Base-by-base conservation (phyloP, 306 rosid genomes). In the Quercus bicolor region DNA sequence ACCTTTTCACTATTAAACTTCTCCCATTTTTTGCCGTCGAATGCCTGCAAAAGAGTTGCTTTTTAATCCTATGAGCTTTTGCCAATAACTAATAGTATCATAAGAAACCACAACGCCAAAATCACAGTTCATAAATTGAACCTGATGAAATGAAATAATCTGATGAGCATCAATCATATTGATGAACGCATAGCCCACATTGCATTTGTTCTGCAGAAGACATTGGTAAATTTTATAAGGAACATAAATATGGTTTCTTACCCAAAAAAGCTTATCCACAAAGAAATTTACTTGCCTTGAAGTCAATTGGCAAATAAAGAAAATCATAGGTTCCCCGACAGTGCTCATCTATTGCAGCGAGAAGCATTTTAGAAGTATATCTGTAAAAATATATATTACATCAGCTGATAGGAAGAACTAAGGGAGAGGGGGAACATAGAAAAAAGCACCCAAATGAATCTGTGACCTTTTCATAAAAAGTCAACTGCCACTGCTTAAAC, bases 1-100 rank as follows among this genome's bases (percentile, higher is more conserved):
- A 92, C 97, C 90, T 92, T 92, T 89, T 92, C 97, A 79, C 97
- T 92, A 88, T 92, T 92, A 34, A 92, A 92, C 85, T 92, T 92
- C 89, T 92, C 97, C 97, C 97, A 92, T 71, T 90, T 92, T 79
- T 92, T 92, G 37, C 97, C 97, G 73, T 90, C 82, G 81, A 92
- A 92, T 74, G 97, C 93, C 97, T 92, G 88, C 80, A 83, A 62
- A 40, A 70, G 52, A 77, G 33, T 55, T 48, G 24, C 48, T 70
- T 57, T 61, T 43, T 28, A 54, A 33, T 57, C 70, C 59, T 51
- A 71, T 80, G 72, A 78, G 79, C 73, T 80, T 83, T 66, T 64
- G n/a, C 75, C 73, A 61, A 62, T 62, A 75, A 75, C 16, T 40
- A 34, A 19, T n/a, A 68, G 52, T 19, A 34, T 68, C 24, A 68